A percentile compares a stretch with the other conserved stretches of the same genome.
Conservation (phyloP, 2,329 filamentous ascomycete genomes). For the Trichothecium roseum region DNA sequence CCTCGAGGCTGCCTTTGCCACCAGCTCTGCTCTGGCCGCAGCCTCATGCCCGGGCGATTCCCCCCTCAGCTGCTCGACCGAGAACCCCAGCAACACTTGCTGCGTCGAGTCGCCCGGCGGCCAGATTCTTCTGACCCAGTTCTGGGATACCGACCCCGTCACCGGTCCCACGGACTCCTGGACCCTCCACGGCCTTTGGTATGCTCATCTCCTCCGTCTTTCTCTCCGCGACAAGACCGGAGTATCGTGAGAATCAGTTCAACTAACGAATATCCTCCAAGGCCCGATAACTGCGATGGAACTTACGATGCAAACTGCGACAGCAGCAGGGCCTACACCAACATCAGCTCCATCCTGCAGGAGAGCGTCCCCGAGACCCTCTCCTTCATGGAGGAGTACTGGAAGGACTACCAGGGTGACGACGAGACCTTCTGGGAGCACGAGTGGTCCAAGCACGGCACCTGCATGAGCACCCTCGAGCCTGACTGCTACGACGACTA, state of each 20-base stretch:
- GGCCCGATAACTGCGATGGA: conserved; percentile 57
- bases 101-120: conserved; percentile 61
- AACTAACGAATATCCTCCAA: too few relatives aligned
- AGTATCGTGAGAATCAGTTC: too few relatives aligned
- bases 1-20: neutral
- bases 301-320: conserved; percentile 60
- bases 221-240: neutral
- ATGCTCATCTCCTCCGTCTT: neutral
- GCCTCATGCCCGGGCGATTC: conserved; percentile 17
- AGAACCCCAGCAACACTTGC: conserved; percentile 50
- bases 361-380: conserved; percentile 43
- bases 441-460: conserved; percentile 66
- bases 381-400: conserved; percentile 58
- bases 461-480: conserved; percentile 60
- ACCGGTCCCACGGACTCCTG: conserved; percentile 60
- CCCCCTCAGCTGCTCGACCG: conserved; percentile 42
- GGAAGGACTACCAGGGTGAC: conserved; percentile 57
- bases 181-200: conserved; percentile 62
- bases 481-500: conserved; percentile 56
- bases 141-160: conserved; percentile 61
- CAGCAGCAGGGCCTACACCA: conserved; percentile 46
- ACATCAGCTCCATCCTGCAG: conserved; percentile 53
- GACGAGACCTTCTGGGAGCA: conserved; percentile 62
- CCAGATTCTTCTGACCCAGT: conserved; percentile 63
- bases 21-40: conserved; percentile 4